A percentile compares a stretch with the other conserved stretches of the same genome.
Evolutionary conservation across 2,329 filamentous ascomycete genomes (phyloP).

Genomic region (Sordariomycetes sp.): DNA sequence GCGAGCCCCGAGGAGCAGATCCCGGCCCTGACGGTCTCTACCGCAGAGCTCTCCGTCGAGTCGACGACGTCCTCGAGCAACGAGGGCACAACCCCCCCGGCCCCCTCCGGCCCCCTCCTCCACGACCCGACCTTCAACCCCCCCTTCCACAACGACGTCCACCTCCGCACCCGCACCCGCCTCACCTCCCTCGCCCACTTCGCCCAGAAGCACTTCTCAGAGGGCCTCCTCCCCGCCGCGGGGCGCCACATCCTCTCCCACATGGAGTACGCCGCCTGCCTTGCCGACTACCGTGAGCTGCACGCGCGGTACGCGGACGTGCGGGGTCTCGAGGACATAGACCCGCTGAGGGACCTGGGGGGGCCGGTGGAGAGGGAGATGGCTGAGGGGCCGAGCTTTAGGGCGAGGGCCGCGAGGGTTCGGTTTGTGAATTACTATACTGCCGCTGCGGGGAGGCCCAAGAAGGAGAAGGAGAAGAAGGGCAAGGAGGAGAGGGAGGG

Average conservation of each 20-base stretch:
- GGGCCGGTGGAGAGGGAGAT: neutral
- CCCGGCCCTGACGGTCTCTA: neutral
- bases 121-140: slow-evolving; percentile 61
- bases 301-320: slow-evolving; percentile 57
- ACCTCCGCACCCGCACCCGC: slow-evolving; percentile 54
- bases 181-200: slow-evolving; percentile 61
- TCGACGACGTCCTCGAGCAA: neutral
- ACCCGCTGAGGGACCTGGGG: slow-evolving; percentile 29
- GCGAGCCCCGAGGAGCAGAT: neutral
- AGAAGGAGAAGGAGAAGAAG: slow-evolving; percentile 22
- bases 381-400: slow-evolving; percentile 8
- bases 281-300: slow-evolving; percentile 63
- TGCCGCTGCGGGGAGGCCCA: slow-evolving; percentile 61
- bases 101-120: slow-evolving; percentile 5
- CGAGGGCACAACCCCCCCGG: neutral
- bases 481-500: neutral
- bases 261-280: slow-evolving; percentile 67
- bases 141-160: slow-evolving; percentile 61
- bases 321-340: slow-evolving; percentile 57
- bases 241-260: slow-evolving; percentile 66
- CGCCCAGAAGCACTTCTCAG: slow-evolving; percentile 61
- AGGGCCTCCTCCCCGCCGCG: slow-evolving; percentile 56
- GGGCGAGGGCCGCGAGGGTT: slow-evolving; percentile 28
- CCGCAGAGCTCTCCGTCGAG: neutral
- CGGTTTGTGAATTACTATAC: slow-evolving; percentile 89